A percentile compares a stretch with the other conserved stretches of the same genome.
Evolutionary conservation across 805 yeast species (phyloP).

Genomic region (Metschnikowia noctiluminum): DNA sequence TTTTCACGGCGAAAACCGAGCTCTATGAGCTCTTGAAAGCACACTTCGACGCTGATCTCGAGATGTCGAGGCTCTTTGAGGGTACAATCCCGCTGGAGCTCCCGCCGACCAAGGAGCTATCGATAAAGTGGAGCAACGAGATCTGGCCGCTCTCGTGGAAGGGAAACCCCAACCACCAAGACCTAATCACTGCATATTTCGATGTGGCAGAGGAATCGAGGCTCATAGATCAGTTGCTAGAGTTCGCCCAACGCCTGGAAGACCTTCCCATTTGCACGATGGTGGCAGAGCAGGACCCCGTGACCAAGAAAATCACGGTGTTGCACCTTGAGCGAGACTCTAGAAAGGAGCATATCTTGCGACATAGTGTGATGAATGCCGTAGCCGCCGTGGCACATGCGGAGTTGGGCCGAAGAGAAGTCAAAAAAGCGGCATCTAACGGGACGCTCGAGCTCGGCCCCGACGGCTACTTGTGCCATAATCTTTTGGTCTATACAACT

Average conservation of each 20-base stretch:
- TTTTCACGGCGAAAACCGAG: slow-evolving; percentile 24
- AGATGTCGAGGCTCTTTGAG: slow-evolving; percentile 8
- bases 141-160: slow-evolving; percentile 94
- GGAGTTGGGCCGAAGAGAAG: slow-evolving; percentile 29
- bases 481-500: slow-evolving; percentile 76
- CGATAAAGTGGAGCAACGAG: slow-evolving; percentile 58
- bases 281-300: slow-evolving; percentile 56
- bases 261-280: slow-evolving; percentile 52
- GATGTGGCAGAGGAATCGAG: slow-evolving; percentile 43
- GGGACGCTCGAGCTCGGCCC: no score
- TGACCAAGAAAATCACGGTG: slow-evolving; percentile 22
- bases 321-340: slow-evolving; percentile 43
- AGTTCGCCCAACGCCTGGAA: neutral
- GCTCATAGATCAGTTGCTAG: slow-evolving; percentile 20
- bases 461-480: slow-evolving; percentile 64
- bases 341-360: slow-evolving; percentile 44
- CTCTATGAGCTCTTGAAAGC: slow-evolving; percentile 20
- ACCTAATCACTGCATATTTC: slow-evolving; percentile 51
- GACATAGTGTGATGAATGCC: slow-evolving; percentile 75
- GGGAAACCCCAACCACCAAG: slow-evolving; percentile 81
- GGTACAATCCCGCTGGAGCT: slow-evolving; percentile 52
- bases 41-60: slow-evolving; percentile 10
- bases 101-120: slow-evolving; percentile 71
- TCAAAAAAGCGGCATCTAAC: no score
- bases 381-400: slow-evolving; percentile 58